phyloP scores from a whole-genome alignment of 192 early-diverging fungal genomes.

The Mortierella claussenii region DNA sequence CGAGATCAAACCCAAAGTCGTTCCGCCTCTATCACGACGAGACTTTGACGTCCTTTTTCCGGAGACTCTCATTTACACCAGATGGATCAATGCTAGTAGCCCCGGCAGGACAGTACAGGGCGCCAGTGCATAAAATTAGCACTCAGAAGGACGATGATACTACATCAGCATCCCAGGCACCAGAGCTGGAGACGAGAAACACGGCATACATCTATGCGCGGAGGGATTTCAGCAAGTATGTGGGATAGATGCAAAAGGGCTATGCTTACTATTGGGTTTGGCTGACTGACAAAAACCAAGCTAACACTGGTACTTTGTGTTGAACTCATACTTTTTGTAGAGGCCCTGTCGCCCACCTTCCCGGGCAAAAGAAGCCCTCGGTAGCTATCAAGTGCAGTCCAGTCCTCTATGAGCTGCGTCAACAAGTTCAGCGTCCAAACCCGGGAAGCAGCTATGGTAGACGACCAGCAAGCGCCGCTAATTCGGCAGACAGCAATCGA shows the following conservation, averaged over 20 bases:
- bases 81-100: conserved; percentile 87
- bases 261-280: no score
- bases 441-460: conserved; percentile 3
- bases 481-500: conserved; percentile 3
- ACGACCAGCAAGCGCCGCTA: not conserved
- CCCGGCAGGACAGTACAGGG: conserved; percentile 78
- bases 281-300: no score
- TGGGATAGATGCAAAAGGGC: no score
- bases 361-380: conserved; percentile 79
- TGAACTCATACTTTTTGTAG: no score
- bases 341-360: conserved; percentile 75
- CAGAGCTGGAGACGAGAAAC: conserved; percentile 61
- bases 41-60: conserved; percentile 90
- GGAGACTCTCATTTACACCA: conserved; percentile 86
- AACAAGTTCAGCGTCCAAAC: conserved; percentile 16
- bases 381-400: conserved; percentile 82
- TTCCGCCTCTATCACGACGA: conserved; percentile 85
- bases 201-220: conserved; percentile 76
- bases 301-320: no score
- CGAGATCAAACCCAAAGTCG: conserved; percentile 29
- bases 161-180: conserved; percentile 2
- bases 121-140: conserved; percentile 7
- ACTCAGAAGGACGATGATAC: conserved; percentile 25
- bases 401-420: conserved; percentile 60
- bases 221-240: conserved; percentile 63